Evolutionary conservation across 2,329 filamentous ascomycete species (phyloP).

Genomic region (Aspergillus melleus): DNA sequence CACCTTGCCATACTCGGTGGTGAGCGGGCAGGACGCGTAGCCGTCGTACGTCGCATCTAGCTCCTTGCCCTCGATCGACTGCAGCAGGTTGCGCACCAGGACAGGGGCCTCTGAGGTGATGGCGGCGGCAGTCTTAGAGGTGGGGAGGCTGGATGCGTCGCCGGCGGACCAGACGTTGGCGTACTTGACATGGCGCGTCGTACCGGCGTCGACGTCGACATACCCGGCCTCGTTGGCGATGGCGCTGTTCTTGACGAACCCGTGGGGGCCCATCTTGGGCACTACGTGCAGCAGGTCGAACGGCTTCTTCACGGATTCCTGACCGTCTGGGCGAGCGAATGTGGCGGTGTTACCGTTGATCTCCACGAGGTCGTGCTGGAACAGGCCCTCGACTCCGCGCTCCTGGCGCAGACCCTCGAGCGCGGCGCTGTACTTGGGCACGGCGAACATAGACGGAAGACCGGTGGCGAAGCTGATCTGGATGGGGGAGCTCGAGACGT

Average conservation of each 20-base stretch:
- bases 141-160: conserved; percentile 61
- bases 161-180: conserved; percentile 61
- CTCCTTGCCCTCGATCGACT: conserved; percentile 47
- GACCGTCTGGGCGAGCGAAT: conserved; percentile 49
- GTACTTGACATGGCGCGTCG: conserved; percentile 55
- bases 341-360: conserved; percentile 56
- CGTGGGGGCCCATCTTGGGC: conserved; percentile 61
- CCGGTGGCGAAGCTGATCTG: conserved; percentile 58
- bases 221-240: conserved; percentile 58
- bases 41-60: conserved; percentile 52
- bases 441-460: conserved; percentile 59
- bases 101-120: conserved; percentile 55
- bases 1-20: conserved; percentile 62
- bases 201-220: conserved; percentile 58
- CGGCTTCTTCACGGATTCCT: conserved; percentile 45
- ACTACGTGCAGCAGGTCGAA: conserved; percentile 60
- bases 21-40: conserved; percentile 57
- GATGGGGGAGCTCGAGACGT: conserved; percentile 46
- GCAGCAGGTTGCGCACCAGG: conserved; percentile 52
- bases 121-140: conserved; percentile 57
- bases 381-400: conserved; percentile 58
- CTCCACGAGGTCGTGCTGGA: conserved; percentile 57
- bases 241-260: conserved; percentile 54
- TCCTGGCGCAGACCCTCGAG: conserved; percentile 57
- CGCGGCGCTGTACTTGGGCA: conserved; percentile 58